Evolutionary conservation across 108 stramenopile genomes (phyloP), one percentile per base, ranked within the genome.

Genomic region (Epithemia pelagica): DNA sequence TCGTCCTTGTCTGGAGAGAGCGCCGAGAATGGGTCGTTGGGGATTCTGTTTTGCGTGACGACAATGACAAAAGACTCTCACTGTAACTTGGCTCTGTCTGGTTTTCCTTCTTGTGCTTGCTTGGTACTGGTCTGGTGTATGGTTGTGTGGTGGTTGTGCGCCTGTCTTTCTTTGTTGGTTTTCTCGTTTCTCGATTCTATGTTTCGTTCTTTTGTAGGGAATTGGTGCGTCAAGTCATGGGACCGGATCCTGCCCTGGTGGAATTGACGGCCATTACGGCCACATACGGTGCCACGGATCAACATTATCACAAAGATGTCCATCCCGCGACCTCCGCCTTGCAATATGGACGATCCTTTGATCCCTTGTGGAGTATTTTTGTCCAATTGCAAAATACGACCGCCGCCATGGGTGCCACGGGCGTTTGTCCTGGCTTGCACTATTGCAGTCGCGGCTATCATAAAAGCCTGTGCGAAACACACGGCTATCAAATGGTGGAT

Each of bases 191-290:
- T 5, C 15, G 10, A 46, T 46, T 5, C 37, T 46, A 5, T 15
- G 5, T 15, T 15, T 10, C 37, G 10, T 10, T 46, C 37, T 10
- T 46, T 46, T 15, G n/a, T n/a, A n/a, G n/a, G n/a, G n/a, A n/a
- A n/a, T n/a, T n/a, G n/a, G n/a, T n/a, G n/a, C n/a, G n/a, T 65
- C 67, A 69, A 29, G 77, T 85, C 58, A 33, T 74, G 1, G 84
- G 84, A 18, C 76, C 74, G 2, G 64, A 85, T 73, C 81, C 85
- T 37, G 82, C 85, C 2, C 30, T 86, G n/a, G 78, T 86, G 64
- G 85, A 86, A 76, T 69, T 86, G 61, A 82, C 85, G 8, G 79
- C 81, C 21, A 82, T 86, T 31, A 86, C 85, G 0, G 53, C 74
- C 33, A 54, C 79, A 18, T 82, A 61, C 61, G 85, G 85, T 1